Conservation (phyloP, 108 stramenopile genomes). For the Cyclotella sp. region DNA sequence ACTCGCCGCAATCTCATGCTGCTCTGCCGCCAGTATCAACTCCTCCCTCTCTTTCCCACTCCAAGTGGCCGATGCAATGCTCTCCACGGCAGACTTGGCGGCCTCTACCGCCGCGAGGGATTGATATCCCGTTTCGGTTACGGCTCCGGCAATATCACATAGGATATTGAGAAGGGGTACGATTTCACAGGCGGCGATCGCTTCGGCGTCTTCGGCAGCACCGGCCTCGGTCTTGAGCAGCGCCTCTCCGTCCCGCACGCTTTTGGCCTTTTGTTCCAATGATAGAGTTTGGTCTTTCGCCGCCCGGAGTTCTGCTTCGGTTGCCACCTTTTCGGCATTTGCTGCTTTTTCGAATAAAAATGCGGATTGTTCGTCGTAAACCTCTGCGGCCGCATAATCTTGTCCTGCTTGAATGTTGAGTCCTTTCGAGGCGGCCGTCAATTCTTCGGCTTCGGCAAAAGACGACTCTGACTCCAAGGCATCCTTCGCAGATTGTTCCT, state of each 20-base stretch:
- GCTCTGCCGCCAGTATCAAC: constrained; percentile 4
- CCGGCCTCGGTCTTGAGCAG: constrained; percentile 25
- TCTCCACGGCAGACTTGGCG: constrained; percentile 37
- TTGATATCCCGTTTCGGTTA: constrained; percentile 34
- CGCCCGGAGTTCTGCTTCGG: constrained; percentile 16
- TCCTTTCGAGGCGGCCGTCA: constrained; percentile 4
- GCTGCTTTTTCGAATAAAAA: constrained; percentile 20
- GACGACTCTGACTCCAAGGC: constrained; percentile 10
- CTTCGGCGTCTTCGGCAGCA: constrained; percentile 32
- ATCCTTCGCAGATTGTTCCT: constrained; percentile 17
- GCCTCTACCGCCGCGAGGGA: constrained; percentile 32
- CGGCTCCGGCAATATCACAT: constrained; percentile 39
- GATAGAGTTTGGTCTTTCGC: constrained; percentile 18
- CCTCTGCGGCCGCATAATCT: constrained; percentile 10
- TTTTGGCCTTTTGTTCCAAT: constrained; percentile 8
- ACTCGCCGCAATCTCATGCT: constrained; percentile 32
- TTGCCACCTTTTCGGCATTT: constrained; percentile 20
- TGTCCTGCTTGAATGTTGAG: background rate
- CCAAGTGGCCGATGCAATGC: constrained; percentile 17
- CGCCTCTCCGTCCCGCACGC: constrained; percentile 34
- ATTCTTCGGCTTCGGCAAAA: background rate
- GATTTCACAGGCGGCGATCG: constrained; percentile 30
- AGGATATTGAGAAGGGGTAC: constrained; percentile 29
- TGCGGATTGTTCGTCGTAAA: constrained; percentile 7
- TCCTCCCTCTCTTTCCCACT: constrained; percentile 27